Percentiles rank a stretch among this genome's conserved stretches.
Evolutionary conservation across 148 eudicot species (phyloP).

Genomic region (Rhododendron henanense): DNA sequence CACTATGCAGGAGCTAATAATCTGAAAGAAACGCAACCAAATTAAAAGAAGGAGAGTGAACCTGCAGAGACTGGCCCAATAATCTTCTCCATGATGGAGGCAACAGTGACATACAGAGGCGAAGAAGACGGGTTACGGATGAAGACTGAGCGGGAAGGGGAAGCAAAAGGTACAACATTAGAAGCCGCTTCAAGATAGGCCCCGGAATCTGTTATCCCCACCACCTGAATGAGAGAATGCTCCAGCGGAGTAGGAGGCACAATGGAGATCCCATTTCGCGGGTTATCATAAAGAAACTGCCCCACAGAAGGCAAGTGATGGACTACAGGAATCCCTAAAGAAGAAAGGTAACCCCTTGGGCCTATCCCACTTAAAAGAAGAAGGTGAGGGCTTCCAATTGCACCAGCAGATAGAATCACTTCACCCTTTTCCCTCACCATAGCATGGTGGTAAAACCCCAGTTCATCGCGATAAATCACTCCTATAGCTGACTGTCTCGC

Average conservation of each 20-base stretch:
- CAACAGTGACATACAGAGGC: slow-evolving; percentile 63
- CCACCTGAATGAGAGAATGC: slow-evolving; percentile 93
- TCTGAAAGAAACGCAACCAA: not conserved
- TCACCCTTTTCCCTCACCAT: slow-evolving; percentile 69
- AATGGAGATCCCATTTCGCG: slow-evolving; percentile 84
- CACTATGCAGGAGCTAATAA: not conserved
- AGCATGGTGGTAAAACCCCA: slow-evolving; percentile 64
- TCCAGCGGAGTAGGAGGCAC: slow-evolving; percentile 74
- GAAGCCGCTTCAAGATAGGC: slow-evolving; percentile 84
- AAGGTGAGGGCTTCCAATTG: slow-evolving; percentile 83
- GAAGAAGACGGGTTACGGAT: slow-evolving; percentile 41
- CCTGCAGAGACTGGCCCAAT: slow-evolving; percentile 55
- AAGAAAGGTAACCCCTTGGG: slow-evolving; percentile 74
- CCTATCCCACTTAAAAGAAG: slow-evolving; percentile 87
- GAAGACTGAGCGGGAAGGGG: slow-evolving; percentile 53
- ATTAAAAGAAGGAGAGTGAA: slow-evolving; percentile 11
- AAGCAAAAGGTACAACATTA: slow-evolving; percentile 55
- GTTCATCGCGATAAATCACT: slow-evolving; percentile 61
- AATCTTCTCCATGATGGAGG: slow-evolving; percentile 87
- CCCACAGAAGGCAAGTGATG: slow-evolving; percentile 83
- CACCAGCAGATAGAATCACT: slow-evolving; percentile 77
- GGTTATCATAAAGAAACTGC: slow-evolving; percentile 82
- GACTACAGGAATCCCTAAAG: slow-evolving; percentile 82
- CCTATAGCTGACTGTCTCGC: slow-evolving; percentile 58
- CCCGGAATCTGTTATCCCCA: slow-evolving; percentile 77